These are phyloP conservation scores for Funneliformis caledonium DNA, from an alignment of 371 early-diverging fungal species.

Conservation along the genomic window DNA sequence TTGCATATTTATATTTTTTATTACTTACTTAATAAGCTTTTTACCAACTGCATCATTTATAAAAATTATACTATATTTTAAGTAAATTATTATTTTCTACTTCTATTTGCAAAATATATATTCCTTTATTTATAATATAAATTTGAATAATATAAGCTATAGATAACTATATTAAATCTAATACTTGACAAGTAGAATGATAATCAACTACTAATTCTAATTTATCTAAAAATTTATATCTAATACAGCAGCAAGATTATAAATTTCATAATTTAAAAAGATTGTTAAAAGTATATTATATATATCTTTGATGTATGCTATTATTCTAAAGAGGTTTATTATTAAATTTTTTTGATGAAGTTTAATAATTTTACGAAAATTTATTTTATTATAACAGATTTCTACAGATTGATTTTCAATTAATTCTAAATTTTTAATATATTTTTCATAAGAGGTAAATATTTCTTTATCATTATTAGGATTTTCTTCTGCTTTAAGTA, in stretches of 20 bases:
- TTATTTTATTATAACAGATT: neutral
- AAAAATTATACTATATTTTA: no score
- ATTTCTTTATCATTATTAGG: neutral
- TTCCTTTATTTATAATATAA: no score
- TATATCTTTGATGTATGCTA: neutral
- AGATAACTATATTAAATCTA: no score
- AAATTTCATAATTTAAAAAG: constrained; percentile 11
- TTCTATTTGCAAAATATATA: no score
- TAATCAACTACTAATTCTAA: constrained; percentile 17
- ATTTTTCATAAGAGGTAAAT: neutral
- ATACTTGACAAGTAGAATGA: neutral
- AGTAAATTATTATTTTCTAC: no score
- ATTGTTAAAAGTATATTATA: neutral
- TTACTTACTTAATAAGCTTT: no score
- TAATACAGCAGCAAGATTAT: neutral
- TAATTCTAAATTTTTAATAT: neutral
- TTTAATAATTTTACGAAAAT: neutral
- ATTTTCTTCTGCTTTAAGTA: neutral
- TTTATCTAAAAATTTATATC: neutral
- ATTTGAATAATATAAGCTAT: no score
- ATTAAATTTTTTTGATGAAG: neutral
- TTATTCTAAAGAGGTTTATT: neutral
- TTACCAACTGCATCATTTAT: no score
- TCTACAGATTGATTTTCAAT: neutral
- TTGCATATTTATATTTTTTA: no score